Base-by-base conservation (phyloP, 78 protist genomes). In the Ministeria vibrans region DNA sequence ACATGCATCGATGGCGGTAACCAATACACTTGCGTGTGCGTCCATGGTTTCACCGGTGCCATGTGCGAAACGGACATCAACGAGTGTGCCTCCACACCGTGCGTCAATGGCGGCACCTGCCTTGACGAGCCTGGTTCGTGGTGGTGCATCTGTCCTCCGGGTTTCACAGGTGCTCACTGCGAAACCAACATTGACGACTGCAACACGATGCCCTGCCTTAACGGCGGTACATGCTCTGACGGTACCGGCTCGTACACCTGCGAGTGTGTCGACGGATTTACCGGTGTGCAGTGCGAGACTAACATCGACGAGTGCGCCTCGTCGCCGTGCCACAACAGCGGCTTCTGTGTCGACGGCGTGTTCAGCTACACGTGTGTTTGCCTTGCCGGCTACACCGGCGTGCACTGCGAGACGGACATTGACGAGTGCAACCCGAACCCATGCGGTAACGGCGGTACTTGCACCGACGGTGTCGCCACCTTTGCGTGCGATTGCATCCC, bases 301-400 rank as follows among this genome's bases (percentile, higher is more conserved):
- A 4, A 59, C n/a, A n/a, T n/a, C n/a, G n/a, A n/a, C n/a, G n/a
- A n/a, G n/a, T n/a, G n/a, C n/a, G n/a, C n/a, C n/a, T n/a, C n/a
- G n/a, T n/a, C n/a, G n/a, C 66, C 66, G 34, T 59, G 66, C 66
- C 4, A 27, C 66, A 59, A 59, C 66, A 30, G 66, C 66, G 66
- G 34, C 66, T 28, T 30, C 5, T 59, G 66, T 30, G 7, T 59
- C 66, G 13, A 30, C 15, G 28, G n/a, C 66, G 66, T 28, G 36
- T 3, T 11, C 13, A 3, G 5, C n/a, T 13, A 13, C 34, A 11
- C 66, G n/a, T 59, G 66, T 30, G 34, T 59, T 30, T 59, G 66
- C 66, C 34, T 30, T 4, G 36, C 66, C n/a, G 13, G 13, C 15
- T 59, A 28, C 13, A n/a, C n/a, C n/a, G n/a, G n/a, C n/a, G n/a